Percentiles rank a stretch among this genome's conserved stretches.
These are phyloP conservation scores for Penicillium crystallinum DNA, from an alignment of 495 filamentous ascomycete species.

Conservation along the genomic window DNA sequence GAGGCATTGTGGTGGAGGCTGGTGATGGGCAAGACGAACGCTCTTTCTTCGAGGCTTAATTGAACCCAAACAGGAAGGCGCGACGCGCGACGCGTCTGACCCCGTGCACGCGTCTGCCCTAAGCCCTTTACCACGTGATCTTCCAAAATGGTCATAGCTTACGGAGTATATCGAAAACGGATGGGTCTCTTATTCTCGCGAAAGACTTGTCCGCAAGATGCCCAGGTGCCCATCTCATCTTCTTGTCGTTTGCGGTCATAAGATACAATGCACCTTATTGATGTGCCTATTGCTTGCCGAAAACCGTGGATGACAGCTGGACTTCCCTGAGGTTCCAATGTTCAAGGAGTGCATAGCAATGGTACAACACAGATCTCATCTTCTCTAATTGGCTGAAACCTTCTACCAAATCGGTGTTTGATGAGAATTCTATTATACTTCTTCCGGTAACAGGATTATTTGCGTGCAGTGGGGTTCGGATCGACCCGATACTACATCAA, in stretches of 20 bases:
- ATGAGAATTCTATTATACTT: not conserved
- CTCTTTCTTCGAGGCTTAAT: not conserved
- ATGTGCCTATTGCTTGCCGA: constrained; percentile 10
- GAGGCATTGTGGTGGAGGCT: constrained; percentile 42
- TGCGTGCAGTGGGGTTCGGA: not conserved
- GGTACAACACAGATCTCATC: not conserved
- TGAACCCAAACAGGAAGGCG: constrained; percentile 16
- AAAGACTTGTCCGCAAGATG: not conserved
- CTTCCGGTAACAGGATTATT: not conserved
- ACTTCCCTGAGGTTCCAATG: constrained; percentile 5
- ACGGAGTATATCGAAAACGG: constrained; percentile 8
- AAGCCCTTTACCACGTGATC: constrained; percentile 18
- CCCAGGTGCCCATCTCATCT: not conserved
- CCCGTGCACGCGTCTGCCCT: constrained; percentile 13
- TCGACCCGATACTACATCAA: not conserved
- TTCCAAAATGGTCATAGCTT: constrained; percentile 1
- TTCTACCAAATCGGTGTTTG: not conserved
- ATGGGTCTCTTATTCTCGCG: not conserved
- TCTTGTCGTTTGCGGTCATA: constrained; percentile 12
- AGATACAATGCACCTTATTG: constrained; percentile 3
- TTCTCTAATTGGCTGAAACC: not conserved
- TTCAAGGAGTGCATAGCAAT: not conserved
- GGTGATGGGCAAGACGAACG: not conserved
- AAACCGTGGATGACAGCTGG: constrained; percentile 20
- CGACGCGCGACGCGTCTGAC: constrained; percentile 14